phyloP scores from a whole-genome alignment of 1,139 yeast species.

The Pichiaceae sp. region DNA sequence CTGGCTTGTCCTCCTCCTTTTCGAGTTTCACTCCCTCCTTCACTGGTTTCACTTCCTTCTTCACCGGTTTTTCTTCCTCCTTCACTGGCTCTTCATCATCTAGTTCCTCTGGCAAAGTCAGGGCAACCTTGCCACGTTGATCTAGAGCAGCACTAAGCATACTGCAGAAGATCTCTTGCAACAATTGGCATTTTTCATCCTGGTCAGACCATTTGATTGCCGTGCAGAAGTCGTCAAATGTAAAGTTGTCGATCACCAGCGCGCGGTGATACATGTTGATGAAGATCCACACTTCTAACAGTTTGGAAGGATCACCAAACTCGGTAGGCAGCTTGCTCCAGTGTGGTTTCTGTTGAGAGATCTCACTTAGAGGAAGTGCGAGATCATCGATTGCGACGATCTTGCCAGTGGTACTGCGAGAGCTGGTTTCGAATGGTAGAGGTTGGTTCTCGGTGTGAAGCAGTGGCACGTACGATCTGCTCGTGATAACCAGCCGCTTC shows the following conservation, averaged over 20 bases:
- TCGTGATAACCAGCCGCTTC: constrained; percentile 2
- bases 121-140: constrained; percentile 27
- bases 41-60: constrained; percentile 14
- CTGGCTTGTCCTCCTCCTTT: constrained; percentile 4
- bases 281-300: constrained; percentile 69
- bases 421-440: neutral
- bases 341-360: constrained; percentile 15
- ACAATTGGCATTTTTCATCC: constrained; percentile 41
- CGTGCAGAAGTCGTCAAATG: constrained; percentile 70
- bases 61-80: constrained; percentile 3
- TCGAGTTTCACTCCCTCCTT: constrained; percentile 18
- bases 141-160: constrained; percentile 36
- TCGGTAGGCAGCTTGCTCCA: constrained; percentile 13
- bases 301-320: constrained; percentile 28
- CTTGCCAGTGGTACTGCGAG: neutral
- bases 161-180: constrained; percentile 71
- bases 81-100: constrained; percentile 15
- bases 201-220: constrained; percentile 52
- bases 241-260: constrained; percentile 58
- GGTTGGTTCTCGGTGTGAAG: neutral
- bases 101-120: constrained; percentile 18
- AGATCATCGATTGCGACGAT: constrained; percentile 16
- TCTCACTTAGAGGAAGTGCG: constrained; percentile 17
- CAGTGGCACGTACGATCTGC: constrained; percentile 1
- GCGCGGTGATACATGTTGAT: constrained; percentile 63